These are phyloP conservation scores for Epithemia pelagica DNA, from an alignment of 108 stramenopile genomes.

Conservation along the genomic window DNA sequence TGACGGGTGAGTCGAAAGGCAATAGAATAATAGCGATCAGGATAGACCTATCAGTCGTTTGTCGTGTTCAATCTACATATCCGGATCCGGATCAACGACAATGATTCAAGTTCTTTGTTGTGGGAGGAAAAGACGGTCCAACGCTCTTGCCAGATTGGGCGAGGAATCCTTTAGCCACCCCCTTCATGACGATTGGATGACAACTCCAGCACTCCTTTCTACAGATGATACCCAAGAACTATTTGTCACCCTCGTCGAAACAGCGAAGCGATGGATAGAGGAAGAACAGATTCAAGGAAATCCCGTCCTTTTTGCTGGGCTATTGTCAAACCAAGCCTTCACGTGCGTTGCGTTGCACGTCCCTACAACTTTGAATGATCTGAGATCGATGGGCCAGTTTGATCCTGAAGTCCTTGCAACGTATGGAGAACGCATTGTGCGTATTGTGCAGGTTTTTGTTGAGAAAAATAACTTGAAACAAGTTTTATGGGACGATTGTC, in stretches of 20 bases:
- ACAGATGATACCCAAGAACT: background rate
- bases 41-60: no score
- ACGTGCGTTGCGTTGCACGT: background rate
- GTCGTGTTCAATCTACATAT: no score
- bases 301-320: background rate
- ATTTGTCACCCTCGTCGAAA: background rate
- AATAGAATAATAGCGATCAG: no score
- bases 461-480: background rate
- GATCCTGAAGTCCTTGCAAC: background rate
- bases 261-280: background rate
- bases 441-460: background rate
- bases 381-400: background rate
- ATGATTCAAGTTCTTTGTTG: no score
- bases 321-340: background rate
- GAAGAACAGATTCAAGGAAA: background rate
- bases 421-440: background rate
- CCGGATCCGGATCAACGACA: no score
- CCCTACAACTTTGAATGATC: background rate
- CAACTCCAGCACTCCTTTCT: background rate
- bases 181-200: background rate
- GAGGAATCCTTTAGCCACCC: no score
- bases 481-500: background rate
- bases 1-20: no score
- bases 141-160: no score
- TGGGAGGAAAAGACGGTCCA: no score